Evolutionary conservation across 108 stramenopile species (phyloP).

Genomic region (Conticribra guillardii): DNA sequence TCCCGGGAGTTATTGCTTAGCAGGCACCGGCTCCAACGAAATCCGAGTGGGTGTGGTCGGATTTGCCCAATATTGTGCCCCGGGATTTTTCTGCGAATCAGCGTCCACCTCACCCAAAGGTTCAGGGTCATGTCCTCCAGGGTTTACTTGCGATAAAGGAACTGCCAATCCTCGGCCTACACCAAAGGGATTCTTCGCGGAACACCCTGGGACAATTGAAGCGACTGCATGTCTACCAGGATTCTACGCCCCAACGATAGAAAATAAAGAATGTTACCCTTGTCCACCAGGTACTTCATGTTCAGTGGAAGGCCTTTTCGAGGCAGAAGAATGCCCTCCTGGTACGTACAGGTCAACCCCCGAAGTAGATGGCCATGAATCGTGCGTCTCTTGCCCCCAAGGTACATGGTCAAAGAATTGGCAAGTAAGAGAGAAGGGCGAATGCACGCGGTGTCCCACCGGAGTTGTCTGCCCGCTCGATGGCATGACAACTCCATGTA

Average conservation of each 20-base stretch:
- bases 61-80: constrained; percentile 79
- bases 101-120: constrained; percentile 65
- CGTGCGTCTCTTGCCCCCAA: constrained; percentile 87
- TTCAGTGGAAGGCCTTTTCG: constrained; percentile 32
- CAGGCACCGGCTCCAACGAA: constrained; percentile 77
- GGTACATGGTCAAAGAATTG: constrained; percentile 92
- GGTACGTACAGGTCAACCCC: constrained; percentile 41
- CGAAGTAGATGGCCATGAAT: constrained; percentile 20
- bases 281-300: constrained; percentile 50
- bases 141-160: constrained; percentile 81
- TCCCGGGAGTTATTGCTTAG: constrained; percentile 84
- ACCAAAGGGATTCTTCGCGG: constrained; percentile 72
- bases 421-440: constrained; percentile 79
- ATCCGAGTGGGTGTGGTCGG: constrained; percentile 60
- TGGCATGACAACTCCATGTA: constrained; percentile 79
- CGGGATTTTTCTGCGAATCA: constrained; percentile 80
- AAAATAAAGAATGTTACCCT: constrained; percentile 52
- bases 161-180: constrained; percentile 84
- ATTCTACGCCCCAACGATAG: constrained; percentile 76
- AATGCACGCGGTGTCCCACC: constrained; percentile 79
- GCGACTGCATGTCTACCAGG: constrained; percentile 72
- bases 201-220: constrained; percentile 67
- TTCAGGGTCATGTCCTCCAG: constrained; percentile 75
- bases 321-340: constrained; percentile 46
- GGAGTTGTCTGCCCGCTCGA: constrained; percentile 81